phyloP scores from a whole-genome alignment of 1,139 yeast genomes.

The Schwanniomyces etchellsii region DNA sequence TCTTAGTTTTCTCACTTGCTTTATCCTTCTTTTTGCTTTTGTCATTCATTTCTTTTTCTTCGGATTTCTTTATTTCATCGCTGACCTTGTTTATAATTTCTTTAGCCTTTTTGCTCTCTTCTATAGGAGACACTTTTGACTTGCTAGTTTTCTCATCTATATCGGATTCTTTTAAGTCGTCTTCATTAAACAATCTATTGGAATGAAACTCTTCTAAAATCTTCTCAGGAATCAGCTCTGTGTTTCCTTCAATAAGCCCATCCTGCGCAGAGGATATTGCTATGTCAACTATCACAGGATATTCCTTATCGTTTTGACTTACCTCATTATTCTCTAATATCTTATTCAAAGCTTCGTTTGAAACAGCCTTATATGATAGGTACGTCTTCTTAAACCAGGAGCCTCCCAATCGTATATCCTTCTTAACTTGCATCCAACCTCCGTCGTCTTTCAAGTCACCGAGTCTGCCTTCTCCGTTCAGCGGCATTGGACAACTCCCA shows the following conservation, averaged over 20 bases:
- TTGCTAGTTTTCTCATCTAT: slow-evolving; percentile 5
- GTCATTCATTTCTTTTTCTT: slow-evolving; percentile 3
- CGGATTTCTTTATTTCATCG: slow-evolving; percentile 4
- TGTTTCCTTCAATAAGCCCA: slow-evolving; percentile 27
- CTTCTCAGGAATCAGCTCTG: slow-evolving; percentile 22
- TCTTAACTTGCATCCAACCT: slow-evolving; percentile 32
- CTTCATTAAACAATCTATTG: slow-evolving; percentile 21
- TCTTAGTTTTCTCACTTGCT: slow-evolving; percentile 3
- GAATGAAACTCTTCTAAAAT: slow-evolving; percentile 25
- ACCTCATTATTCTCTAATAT: slow-evolving; percentile 23
- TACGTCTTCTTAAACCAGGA: slow-evolving; percentile 28
- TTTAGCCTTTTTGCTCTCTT: slow-evolving; percentile 5
- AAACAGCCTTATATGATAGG: slow-evolving; percentile 28
- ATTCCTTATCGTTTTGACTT: slow-evolving; percentile 2
- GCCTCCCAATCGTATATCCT: slow-evolving; percentile 32
- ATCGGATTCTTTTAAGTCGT: slow-evolving; percentile 17
- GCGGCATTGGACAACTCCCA: slow-evolving; percentile 30
- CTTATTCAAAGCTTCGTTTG: slow-evolving; percentile 14
- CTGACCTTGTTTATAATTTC: slow-evolving; percentile 7
- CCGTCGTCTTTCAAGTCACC: slow-evolving; percentile 27
- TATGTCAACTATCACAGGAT: slow-evolving; percentile 30
- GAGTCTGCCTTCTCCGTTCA: slow-evolving; percentile 20
- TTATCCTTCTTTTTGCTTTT: slow-evolving; percentile 2
- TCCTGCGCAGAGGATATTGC: slow-evolving; percentile 27
- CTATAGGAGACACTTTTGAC: not conserved